Base-by-base conservation (phyloP, 352 stramenopile species). In the Phytophthora citrophthora region DNA sequence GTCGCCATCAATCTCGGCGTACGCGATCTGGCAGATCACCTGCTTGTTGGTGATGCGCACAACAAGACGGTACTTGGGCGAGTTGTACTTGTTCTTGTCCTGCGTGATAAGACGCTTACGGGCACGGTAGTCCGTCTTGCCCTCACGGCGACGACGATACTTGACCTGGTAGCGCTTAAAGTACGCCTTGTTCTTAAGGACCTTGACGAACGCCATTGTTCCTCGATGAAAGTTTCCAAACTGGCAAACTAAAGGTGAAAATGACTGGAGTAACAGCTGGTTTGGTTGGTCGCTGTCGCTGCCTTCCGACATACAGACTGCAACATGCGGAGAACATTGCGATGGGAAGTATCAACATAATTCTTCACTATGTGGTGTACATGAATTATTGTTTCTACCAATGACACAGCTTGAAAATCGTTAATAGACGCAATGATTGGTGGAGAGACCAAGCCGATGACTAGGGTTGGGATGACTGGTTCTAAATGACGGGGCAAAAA, bases 11-110 rank as follows among this genome's bases (percentile, higher is more conserved):
- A 99, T 98, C 61, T 99, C 94, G 66, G 96, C 88, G 84, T 99
- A 99, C 48, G 97, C 96, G 76, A 99, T 98, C 86, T 99, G 97
- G 83, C 94, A 98, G 81, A 99, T 98, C 12, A 99, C 93, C 72
- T 98, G 81, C 60, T 85, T 95, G 90, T 99, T 99, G 58, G 96
- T 98, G 77, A 98, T 96, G 69, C 94, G 92, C 54, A 98, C 95
- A 8, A 99, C 94, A 27, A 99, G 88, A 56, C 95, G 88, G 83
- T 98, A 98, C 90, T 99, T 99, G 59, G 96, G 97, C 65, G 93
- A 97, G 86, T 99, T 98, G 96, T 99, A 99, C 91, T 99, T 99
- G 96, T 99, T 99, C 96, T 99, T 99, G 78, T 98, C 97, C 78
- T 99, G 96, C 60, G 91, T 97, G 70, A 99, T 98, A 1, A 99